Conservation (phyloP, 352 stramenopile species). For the Phytophthora niederhauseri region DNA sequence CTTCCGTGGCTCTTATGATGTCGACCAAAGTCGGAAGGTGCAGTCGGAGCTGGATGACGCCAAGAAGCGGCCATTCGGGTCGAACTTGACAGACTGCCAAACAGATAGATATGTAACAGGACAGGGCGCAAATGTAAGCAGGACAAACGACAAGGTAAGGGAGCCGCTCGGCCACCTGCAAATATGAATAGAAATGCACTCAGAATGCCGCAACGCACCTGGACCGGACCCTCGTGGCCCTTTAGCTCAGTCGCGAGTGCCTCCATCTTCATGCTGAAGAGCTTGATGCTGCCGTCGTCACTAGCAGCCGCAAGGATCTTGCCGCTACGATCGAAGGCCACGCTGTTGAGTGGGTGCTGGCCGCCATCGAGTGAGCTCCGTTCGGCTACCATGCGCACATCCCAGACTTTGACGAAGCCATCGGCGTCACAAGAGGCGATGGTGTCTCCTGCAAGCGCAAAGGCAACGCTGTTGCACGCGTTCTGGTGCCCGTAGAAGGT, state of each 20-base stretch:
- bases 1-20: slow-evolving; percentile 29
- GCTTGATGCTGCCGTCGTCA: slow-evolving; percentile 91
- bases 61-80: slow-evolving; percentile 88
- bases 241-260: slow-evolving; percentile 78
- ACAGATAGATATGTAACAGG: slow-evolving; percentile 32
- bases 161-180: slow-evolving; percentile 10
- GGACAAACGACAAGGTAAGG: slow-evolving; percentile 18
- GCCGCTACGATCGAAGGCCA: slow-evolving; percentile 92
- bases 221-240: slow-evolving; percentile 93
- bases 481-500: slow-evolving; percentile 97
- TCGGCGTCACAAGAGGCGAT: slow-evolving; percentile 94
- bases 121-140: slow-evolving; percentile 14
- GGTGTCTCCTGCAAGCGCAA: slow-evolving; percentile 87
- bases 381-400: slow-evolving; percentile 95
- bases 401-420: slow-evolving; percentile 95
- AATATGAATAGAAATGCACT: slow-evolving; percentile 38
- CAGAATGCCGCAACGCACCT: slow-evolving; percentile 59
- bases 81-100: slow-evolving; percentile 88
- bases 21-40: slow-evolving; percentile 93
- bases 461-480: slow-evolving; percentile 91
- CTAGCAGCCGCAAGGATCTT: slow-evolving; percentile 84
- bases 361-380: slow-evolving; percentile 84
- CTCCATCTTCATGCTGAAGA: slow-evolving; percentile 86
- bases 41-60: slow-evolving; percentile 93
- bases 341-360: slow-evolving; percentile 91